A percentile compares a stretch with the other conserved stretches of the same genome.
These are phyloP conservation scores for Plasmodium cynomolgi DNA, from an alignment of 169 alveolate species.

Conservation along the genomic window DNA sequence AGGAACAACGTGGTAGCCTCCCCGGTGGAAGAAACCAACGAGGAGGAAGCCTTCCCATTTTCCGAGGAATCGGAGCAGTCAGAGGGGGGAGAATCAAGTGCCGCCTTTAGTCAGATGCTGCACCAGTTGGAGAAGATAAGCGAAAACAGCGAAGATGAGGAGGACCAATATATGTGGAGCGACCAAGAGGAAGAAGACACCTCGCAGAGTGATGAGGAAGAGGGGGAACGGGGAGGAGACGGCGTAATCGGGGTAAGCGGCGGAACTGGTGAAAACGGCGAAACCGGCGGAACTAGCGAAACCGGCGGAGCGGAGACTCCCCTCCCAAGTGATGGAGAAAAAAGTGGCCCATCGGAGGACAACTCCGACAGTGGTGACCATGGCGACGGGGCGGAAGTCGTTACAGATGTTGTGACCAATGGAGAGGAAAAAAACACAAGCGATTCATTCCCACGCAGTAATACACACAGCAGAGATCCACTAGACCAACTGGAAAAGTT, in stretches of 20 bases:
- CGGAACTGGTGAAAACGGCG: not conserved
- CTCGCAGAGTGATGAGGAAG: not conserved
- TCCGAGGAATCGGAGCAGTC: conserved; percentile 46
- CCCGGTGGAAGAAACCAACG: not conserved
- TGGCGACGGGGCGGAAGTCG: not conserved
- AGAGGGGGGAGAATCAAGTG: conserved; percentile 2
- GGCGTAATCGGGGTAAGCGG: not conserved
- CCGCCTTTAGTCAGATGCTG: not conserved
- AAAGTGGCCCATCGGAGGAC: not conserved
- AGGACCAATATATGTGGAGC: not conserved
- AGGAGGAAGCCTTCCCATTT: conserved; percentile 7
- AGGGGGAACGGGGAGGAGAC: not conserved
- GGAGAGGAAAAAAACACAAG: not conserved
- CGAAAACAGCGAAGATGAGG: not conserved
- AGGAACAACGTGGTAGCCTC: not conserved
- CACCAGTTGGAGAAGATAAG: not conserved
- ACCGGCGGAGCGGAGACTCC: not conserved
- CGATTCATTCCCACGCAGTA: not conserved
- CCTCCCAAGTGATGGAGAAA: not conserved
- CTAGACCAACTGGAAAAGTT: conserved; percentile 1
- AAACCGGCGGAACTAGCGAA: not conserved
- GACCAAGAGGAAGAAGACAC: not conserved
- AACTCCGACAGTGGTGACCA: not conserved
- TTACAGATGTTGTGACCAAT: not conserved
- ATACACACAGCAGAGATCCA: not conserved